Base-by-base conservation (phyloP, 1,284 basidiomycete genomes). In the Cryptococcus sp. region DNA sequence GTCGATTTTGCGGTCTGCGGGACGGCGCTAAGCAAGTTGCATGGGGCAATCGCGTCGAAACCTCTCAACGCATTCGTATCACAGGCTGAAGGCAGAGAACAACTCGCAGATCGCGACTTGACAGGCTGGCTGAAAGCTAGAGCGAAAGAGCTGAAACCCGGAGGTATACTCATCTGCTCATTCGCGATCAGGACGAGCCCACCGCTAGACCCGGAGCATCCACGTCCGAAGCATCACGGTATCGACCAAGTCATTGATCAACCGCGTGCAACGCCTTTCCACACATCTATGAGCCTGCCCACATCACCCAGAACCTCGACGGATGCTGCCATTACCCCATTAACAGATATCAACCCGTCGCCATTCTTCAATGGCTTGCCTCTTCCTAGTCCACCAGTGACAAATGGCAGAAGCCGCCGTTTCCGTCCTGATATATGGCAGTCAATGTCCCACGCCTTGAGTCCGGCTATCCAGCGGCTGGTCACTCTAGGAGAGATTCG, bases 401-500 rank as follows among this genome's bases (percentile, higher is more conserved):
- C 57, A 16, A 53, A 49, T 19, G 55, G 58, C 19, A 37, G 38
- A 8, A 25, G 37, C 20, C 40, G 50, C 38, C 39, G 22, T 15
- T 61, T 58, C 49, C 23, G 59, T 13, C 52, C 58, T 13, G 65
- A 65, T 37, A 57, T 67, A 16, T 67, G 63, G 61, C 63, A 65
- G 54, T 34, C 50, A 7, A 67, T 67, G 59, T 57, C 57, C 11
- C 57, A 59, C 17, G 64, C 66, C 8, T 46, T 65, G 8, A 54
- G 43, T 37, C 59, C 59, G 44, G 63, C 66, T 15, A 54, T 65
- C 5, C 62, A 65, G 41, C 52, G 63, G n/a, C 51, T 64, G 22
- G 63, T 67, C 8, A 56, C 48, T n/a, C 50, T 65, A 8, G 65
- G 63, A 11, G 65, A 67, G 37, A 63, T 67, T 48, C 50, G 64